phyloP scores from a whole-genome alignment of 306 rosid genomes.

The Urtica urens region DNA sequence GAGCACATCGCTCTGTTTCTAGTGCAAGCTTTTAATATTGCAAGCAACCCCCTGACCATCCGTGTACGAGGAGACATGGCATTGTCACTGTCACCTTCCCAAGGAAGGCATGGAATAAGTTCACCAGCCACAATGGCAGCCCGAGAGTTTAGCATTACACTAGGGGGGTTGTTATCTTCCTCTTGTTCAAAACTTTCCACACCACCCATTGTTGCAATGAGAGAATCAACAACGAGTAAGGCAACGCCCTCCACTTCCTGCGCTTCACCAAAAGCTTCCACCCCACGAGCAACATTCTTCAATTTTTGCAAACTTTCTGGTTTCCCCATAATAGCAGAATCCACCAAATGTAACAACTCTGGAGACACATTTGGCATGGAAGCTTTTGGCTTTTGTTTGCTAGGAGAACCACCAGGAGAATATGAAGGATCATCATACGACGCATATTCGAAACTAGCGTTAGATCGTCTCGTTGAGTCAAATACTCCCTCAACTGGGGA shows the following conservation, averaged over 20 bases:
- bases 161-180: conserved; percentile 86
- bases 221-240: conserved; percentile 79
- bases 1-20: conserved; percentile 98
- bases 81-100: conserved; percentile 53
- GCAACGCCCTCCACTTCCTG: conserved; percentile 65
- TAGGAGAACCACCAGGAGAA: conserved; percentile 55
- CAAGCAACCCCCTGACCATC: conserved; percentile 93
- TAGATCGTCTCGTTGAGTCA: conserved; percentile 31
- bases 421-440: conserved; percentile 24
- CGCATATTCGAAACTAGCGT: conserved; percentile 44
- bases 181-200: conserved; percentile 96
- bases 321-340: conserved; percentile 99
- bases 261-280: conserved; percentile 55
- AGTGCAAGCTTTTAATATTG: conserved; percentile 89
- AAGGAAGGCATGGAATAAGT: conserved; percentile 94
- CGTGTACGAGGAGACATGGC: conserved; percentile 88
- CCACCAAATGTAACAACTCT: conserved; percentile 85
- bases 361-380: conserved; percentile 62
- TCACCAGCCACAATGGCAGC: conserved; percentile 94
- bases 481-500: conserved; percentile 29
- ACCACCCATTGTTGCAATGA: conserved; percentile 98
- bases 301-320: conserved; percentile 79
- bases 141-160: conserved; percentile 94
- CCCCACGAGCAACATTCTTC: conserved; percentile 80
- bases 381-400: conserved; percentile 46